These are phyloP conservation scores for Glomus cerebriforme DNA, from an alignment of 192 early-diverging fungal species.

Conservation along the genomic window DNA sequence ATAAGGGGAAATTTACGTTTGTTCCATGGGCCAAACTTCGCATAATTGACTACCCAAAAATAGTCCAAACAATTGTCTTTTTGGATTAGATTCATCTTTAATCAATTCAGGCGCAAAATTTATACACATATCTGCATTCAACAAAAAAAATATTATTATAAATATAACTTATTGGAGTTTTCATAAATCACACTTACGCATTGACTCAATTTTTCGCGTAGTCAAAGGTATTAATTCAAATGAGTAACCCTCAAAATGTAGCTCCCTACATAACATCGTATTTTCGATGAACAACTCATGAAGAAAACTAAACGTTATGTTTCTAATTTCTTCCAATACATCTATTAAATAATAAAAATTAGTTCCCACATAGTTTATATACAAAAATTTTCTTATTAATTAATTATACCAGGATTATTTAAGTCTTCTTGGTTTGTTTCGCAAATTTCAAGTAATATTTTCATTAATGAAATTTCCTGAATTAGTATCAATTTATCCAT, in stretches of 20 bases:
- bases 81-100: background rate
- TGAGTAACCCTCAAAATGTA: constrained; percentile 68
- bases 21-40: constrained; percentile 23
- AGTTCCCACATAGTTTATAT: background rate
- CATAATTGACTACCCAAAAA: constrained; percentile 7
- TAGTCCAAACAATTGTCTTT: constrained; percentile 20
- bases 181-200: constrained; percentile 39
- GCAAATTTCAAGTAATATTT: constrained; percentile 56
- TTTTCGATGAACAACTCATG: constrained; percentile 65
- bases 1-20: background rate
- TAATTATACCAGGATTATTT: constrained; percentile 8
- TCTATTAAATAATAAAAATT: background rate
- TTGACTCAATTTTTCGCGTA: constrained; percentile 64
- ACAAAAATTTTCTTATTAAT: background rate
- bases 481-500: constrained; percentile 51
- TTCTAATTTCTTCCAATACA: constrained; percentile 27
- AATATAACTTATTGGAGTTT: background rate
- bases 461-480: constrained; percentile 58
- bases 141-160: background rate
- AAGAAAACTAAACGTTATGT: constrained; percentile 56
- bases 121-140: constrained; percentile 1
- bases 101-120: constrained; percentile 1
- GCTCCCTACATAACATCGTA: constrained; percentile 50
- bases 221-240: constrained; percentile 51
- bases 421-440: constrained; percentile 20